Evolutionary conservation across 1,284 basidiomycete species (phyloP).

Genomic region (Malassezia yamatoensis): DNA sequence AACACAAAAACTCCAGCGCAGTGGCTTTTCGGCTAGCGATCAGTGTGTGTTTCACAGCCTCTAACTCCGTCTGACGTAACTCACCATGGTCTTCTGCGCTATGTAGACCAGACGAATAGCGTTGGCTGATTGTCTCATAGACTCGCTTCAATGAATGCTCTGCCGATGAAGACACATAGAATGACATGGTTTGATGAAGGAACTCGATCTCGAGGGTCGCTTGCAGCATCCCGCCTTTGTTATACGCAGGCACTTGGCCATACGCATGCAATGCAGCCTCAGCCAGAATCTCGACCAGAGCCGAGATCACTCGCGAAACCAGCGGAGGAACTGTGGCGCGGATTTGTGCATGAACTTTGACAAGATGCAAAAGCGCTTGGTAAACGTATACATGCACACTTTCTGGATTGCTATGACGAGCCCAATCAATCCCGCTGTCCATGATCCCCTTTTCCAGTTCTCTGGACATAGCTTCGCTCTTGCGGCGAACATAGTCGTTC

Average conservation of each 20-base stretch:
- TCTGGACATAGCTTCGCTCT: slow-evolving; percentile 58
- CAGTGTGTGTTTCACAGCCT: slow-evolving; percentile 79
- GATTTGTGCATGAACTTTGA: slow-evolving; percentile 84
- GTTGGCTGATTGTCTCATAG: slow-evolving; percentile 86
- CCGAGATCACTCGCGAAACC: slow-evolving; percentile 68
- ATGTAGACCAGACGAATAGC: slow-evolving; percentile 54
- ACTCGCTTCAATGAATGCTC: slow-evolving; percentile 74
- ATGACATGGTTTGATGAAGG: slow-evolving; percentile 83
- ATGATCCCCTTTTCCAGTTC: slow-evolving; percentile 72
- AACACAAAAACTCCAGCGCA: slow-evolving; percentile 84
- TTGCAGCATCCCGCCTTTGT: slow-evolving; percentile 97
- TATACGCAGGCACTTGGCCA: slow-evolving; percentile 73
- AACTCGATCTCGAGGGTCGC: slow-evolving; percentile 98
- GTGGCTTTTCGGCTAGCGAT: slow-evolving; percentile 77
- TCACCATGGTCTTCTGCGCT: slow-evolving; percentile 51
- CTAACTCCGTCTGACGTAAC: slow-evolving; percentile 56
- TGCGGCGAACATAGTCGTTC: slow-evolving; percentile 71
- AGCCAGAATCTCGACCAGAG: slow-evolving; percentile 72
- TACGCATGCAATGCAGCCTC: slow-evolving; percentile 72
- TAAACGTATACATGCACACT: slow-evolving; percentile 89
- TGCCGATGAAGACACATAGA: slow-evolving; percentile 71
- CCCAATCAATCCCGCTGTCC: slow-evolving; percentile 75
- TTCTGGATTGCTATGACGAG: slow-evolving; percentile 67
- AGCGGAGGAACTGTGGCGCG: slow-evolving; percentile 64
- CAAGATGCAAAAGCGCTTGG: slow-evolving; percentile 73